Evolutionary conservation across 1,139 yeast genomes (phyloP).

Genomic region (Taphrina flavorubra): DNA sequence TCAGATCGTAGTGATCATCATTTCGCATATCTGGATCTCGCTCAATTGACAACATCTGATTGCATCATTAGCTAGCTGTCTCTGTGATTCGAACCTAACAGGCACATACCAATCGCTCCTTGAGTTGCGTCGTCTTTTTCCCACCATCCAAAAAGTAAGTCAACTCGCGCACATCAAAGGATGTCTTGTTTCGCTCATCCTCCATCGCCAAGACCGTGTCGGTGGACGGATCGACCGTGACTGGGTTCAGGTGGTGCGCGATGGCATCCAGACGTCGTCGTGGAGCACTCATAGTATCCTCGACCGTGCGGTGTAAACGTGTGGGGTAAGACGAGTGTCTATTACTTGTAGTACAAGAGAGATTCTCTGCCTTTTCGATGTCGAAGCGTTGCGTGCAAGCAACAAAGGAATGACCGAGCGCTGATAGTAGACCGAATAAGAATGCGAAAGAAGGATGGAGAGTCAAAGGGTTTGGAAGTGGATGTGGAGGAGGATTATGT

Average conservation of each 20-base stretch:
- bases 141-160: constrained; percentile 65
- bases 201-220: constrained; percentile 52
- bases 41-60: constrained; percentile 56
- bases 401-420: no score
- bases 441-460: no score
- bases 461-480: no score
- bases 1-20: constrained; percentile 61
- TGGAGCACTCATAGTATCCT: constrained; percentile 28
- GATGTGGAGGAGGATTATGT: no score
- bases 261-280: constrained; percentile 38
- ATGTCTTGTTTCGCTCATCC: constrained; percentile 59
- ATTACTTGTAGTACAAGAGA: not conserved
- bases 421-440: no score
- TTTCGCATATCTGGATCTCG: constrained; percentile 63
- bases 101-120: constrained; percentile 54
- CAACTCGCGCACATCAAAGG: constrained; percentile 58
- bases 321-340: not conserved
- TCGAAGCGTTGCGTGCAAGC: not conserved
- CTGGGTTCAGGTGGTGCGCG: constrained; percentile 36
- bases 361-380: not conserved
- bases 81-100: not conserved
- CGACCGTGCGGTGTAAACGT: not conserved
- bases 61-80: not conserved
- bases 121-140: constrained; percentile 56
- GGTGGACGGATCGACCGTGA: constrained; percentile 42